These are phyloP conservation scores for Apiotrichum porosum DNA, from an alignment of 1,284 basidiomycete species.

Conservation along the genomic window DNA sequence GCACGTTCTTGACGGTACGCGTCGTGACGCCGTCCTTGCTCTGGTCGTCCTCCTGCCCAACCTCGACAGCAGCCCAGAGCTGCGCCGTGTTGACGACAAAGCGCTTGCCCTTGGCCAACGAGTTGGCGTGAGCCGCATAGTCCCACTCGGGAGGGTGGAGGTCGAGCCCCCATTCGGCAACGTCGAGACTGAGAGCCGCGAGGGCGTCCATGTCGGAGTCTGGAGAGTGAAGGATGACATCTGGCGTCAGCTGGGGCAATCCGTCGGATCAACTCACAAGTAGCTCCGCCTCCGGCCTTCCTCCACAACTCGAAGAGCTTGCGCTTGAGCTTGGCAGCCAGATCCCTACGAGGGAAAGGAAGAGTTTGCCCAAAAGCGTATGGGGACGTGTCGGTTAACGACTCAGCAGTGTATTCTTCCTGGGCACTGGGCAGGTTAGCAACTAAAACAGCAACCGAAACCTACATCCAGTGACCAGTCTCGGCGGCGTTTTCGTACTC, in stretches of 20 bases:
- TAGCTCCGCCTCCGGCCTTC: constrained; percentile 31
- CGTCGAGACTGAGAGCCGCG: constrained; percentile 15
- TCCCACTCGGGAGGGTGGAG: constrained; percentile 22
- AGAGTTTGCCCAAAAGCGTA: constrained; percentile 32
- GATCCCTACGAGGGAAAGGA: constrained; percentile 14
- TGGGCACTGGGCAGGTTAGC: constrained; percentile 12
- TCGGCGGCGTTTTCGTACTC: constrained; percentile 28
- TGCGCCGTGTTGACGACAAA: constrained; percentile 37
- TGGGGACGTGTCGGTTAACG: not conserved
- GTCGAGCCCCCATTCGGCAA: constrained; percentile 13
- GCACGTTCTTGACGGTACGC: not conserved
- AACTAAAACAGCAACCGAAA: too few relatives aligned
- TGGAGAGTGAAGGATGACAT: constrained; percentile 30
- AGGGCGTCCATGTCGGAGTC: constrained; percentile 19
- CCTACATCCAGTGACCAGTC: constrained; percentile 42
- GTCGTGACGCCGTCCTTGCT: constrained; percentile 14
- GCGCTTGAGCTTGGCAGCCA: constrained; percentile 19
- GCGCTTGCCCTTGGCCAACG: constrained; percentile 19
- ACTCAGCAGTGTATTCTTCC: constrained; percentile 13
- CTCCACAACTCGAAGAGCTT: constrained; percentile 27
- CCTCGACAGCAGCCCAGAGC: constrained; percentile 34
- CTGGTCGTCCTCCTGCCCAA: constrained; percentile 10
- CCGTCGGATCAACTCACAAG: constrained; percentile 21
- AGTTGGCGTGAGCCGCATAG: constrained; percentile 20
- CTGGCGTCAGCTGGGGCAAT: constrained; percentile 8